These are phyloP conservation scores for Ophiostoma himal-ulmi DNA, from an alignment of 2,329 filamentous ascomycete genomes.

Conservation along the genomic window DNA sequence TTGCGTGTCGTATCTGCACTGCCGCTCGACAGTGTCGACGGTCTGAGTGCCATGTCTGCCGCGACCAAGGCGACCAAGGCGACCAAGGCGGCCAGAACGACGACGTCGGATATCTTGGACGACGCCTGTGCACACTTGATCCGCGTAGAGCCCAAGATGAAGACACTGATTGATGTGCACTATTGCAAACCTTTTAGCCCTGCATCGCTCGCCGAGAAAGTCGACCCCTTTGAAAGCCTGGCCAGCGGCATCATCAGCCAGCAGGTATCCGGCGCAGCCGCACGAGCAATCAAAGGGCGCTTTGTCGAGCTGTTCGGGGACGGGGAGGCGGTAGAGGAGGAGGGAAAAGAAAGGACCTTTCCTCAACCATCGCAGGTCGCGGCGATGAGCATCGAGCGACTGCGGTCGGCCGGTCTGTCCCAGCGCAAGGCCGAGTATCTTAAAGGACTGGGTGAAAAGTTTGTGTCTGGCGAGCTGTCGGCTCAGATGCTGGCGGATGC, in stretches of 20 bases:
- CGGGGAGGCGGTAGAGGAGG: background rate
- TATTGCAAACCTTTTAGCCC: constrained; percentile 75
- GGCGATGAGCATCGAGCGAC: constrained; percentile 52
- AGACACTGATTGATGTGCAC: constrained; percentile 65
- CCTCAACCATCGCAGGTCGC: constrained; percentile 72
- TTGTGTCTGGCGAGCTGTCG: constrained; percentile 66
- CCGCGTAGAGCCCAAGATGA: constrained; percentile 64
- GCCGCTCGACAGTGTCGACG: constrained; percentile 34
- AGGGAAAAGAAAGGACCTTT: constrained; percentile 44
- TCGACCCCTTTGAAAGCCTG: constrained; percentile 83
- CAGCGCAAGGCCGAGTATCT: constrained; percentile 96
- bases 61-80: constrained; percentile 24
- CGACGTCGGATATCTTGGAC: constrained; percentile 67
- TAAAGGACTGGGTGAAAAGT: constrained; percentile 76
- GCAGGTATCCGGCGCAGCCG: constrained; percentile 90
- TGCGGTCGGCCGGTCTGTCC: constrained; percentile 82
- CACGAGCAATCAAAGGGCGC: constrained; percentile 78
- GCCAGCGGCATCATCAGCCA: constrained; percentile 88
- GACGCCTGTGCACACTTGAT: constrained; percentile 72
- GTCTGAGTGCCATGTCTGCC: constrained; percentile 37
- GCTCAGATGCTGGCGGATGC: constrained; percentile 70
- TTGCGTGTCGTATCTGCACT: constrained; percentile 51
- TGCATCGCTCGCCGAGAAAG: constrained; percentile 71
- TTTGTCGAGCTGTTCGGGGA: constrained; percentile 66
- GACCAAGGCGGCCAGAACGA: constrained; percentile 37